Evolutionary conservation across 2,329 filamentous ascomycete genomes (phyloP).

Genomic region (Alternaria novae-zelandiae): DNA sequence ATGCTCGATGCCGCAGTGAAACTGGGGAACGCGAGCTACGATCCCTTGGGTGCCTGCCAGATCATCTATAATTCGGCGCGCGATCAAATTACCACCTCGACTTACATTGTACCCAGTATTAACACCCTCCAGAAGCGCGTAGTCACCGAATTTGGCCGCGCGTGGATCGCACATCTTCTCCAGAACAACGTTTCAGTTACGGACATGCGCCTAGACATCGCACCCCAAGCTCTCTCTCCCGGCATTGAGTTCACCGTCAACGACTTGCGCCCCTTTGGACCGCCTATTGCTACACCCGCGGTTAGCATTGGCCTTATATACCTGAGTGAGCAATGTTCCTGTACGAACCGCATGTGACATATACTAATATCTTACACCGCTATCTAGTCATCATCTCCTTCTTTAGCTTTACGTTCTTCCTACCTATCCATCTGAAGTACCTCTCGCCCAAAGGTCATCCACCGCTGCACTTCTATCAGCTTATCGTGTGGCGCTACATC

Average conservation of each 20-base stretch:
- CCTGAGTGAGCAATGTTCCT: neutral
- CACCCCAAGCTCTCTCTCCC: slow-evolving; percentile 62
- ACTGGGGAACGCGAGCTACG: slow-evolving; percentile 64
- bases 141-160: slow-evolving; percentile 55
- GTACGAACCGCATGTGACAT: neutral
- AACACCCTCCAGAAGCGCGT: slow-evolving; percentile 54
- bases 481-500: slow-evolving; percentile 64
- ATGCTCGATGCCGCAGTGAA: slow-evolving; percentile 61
- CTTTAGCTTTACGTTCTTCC: slow-evolving; percentile 69
- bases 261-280: slow-evolving; percentile 66
- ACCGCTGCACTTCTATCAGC: slow-evolving; percentile 63
- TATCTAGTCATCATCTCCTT: slow-evolving; percentile 70
- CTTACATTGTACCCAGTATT: slow-evolving; percentile 61
- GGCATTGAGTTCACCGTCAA: slow-evolving; percentile 62
- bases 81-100: slow-evolving; percentile 60
- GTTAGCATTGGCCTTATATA: slow-evolving; percentile 68
- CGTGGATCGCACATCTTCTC: slow-evolving; percentile 48
- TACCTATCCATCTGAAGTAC: slow-evolving; percentile 67
- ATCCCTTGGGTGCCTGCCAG: slow-evolving; percentile 65
- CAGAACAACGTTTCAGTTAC: slow-evolving; percentile 29
- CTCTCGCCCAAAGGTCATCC: slow-evolving; percentile 62
- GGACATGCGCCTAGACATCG: slow-evolving; percentile 49
- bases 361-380: neutral
- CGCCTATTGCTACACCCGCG: slow-evolving; percentile 61
- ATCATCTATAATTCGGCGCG: slow-evolving; percentile 63